Evolutionary conservation across 192 early-diverging fungal species (phyloP), one percentile per base, ranked within the genome.

Genomic region (Coemansia sp.): DNA sequence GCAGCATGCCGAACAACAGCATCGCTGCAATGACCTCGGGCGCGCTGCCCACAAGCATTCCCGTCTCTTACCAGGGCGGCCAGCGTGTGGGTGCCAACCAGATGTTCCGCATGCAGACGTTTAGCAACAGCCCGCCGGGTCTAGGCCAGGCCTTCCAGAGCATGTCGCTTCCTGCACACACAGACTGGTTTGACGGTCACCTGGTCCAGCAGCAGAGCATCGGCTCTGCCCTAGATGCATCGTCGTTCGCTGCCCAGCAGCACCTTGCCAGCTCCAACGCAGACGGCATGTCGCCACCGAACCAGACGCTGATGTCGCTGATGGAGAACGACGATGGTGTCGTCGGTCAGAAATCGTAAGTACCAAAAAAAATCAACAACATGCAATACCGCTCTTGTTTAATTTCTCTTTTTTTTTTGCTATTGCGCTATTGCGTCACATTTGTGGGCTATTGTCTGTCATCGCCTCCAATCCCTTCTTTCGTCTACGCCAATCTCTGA

Each of bases 111-210:
- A 75, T 83, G 72, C 68, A 72, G 56, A 60, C 60, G 11, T 64
- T 79, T 30, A 74, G 67, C 69, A 57, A 61, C 64, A 75, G 76
- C 67, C 73, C 72, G 48, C 67, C 66, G 55, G 63, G 67, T 20
- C 61, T 30, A 22, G 76, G 73, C 52, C 83, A 80, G 12, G 64
- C 50, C 32, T 86, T 83, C 72, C 85, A 86, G 62, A 86, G 85
- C 72, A 86, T 86, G 83, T 86, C 85, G 54, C 80, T 86, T 71
- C 85, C 85, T 1, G 72, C 66, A 5, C 76, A 83, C 65, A 69
- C 69, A 17, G 83, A 84, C 56, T 83, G 83, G 83, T 78, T 86
- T 33, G 73, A 76, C 32, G 72, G 58, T 69, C 72, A 66, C 32
- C 70, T 84, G 67, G 80, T 77, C 60, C 80, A 82, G 69, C 83